Evolutionary conservation across 352 stramenopile species (phyloP), one percentile per base, ranked within the genome.

Genomic region (Phytophthora crassamura): DNA sequence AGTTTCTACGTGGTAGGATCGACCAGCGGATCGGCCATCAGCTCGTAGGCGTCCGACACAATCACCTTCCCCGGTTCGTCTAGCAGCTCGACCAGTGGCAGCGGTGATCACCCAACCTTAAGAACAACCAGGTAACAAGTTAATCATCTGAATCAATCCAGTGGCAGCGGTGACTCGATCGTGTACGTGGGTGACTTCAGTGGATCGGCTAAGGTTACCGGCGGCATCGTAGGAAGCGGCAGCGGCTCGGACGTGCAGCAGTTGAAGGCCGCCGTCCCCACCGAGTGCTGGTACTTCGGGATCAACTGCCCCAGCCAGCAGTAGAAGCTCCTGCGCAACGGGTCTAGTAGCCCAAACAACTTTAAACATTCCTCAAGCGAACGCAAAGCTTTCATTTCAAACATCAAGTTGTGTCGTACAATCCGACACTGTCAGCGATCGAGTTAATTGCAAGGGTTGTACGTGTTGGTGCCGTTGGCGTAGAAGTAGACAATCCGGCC

Each of bases 401-500:
- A 25, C 22, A 25, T 25, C 22, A 25, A 25, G 22, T 25, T 25
- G 22, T 25, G 22, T 25, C 22, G 22, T 25, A 3, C 22, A 4
- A 25, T 25, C 22, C 22, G 22, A 25, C 45, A n/a, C 71, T 66
- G 8, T 61, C 38, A 0, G 42, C 49, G 30, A 80, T 77, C 22
- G 22, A 25, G 3, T 15, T 39, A 2, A 64, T 34, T 55, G 50
- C 45, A n/a, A 16, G 49, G 52, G 12, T 63, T 30, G 32, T 75
- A 69, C 16, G 62, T 68, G 67, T 69, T 74, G 35, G 54, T 72
- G 41, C 59, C 67, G 47, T 76, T 79, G 25, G 33, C 46, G 52
- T 77, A 78, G 59, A 78, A 75, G 60, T 72, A 72, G 20, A 69
- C 20, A 28, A 35, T 59, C 22, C 55, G 41, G 12, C 40, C 49